Conservation (phyloP, 768 basidiomycete species). For the Naganishia onofrii region DNA sequence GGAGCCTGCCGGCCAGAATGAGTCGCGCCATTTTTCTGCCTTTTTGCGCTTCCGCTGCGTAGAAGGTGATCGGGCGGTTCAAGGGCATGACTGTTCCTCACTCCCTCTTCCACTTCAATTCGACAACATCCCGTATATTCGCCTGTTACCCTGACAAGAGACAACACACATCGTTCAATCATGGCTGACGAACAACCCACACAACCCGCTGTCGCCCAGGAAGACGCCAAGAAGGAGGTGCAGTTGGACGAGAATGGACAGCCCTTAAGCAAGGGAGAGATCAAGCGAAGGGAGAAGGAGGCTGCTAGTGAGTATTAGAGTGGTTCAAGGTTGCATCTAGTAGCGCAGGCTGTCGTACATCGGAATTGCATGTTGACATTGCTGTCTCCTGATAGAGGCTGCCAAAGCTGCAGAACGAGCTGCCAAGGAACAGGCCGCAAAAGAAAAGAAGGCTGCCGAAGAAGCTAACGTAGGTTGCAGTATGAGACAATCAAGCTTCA, state of each 20-base stretch:
- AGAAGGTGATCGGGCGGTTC: neutral
- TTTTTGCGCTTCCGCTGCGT: neutral
- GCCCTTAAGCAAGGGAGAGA: slow-evolving; percentile 65
- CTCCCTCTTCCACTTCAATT: neutral
- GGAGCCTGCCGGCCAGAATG: no score
- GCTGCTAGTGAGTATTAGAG: slow-evolving; percentile 60
- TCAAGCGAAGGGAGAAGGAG: slow-evolving; percentile 87
- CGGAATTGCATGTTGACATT: neutral
- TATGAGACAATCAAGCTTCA: neutral
- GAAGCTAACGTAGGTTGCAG: slow-evolving; percentile 60
- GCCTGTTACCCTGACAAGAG: no score
- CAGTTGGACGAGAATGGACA: slow-evolving; percentile 43
- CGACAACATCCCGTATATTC: neutral
- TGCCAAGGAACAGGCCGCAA: slow-evolving; percentile 72
- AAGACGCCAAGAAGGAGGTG: slow-evolving; percentile 12
- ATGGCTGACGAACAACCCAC: neutral
- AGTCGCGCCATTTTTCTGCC: neutral
- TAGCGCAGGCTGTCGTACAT: no score
- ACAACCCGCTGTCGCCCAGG: slow-evolving; percentile 18
- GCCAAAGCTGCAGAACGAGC: slow-evolving; percentile 82
- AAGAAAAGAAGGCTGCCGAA: slow-evolving; percentile 64
- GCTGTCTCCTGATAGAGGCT: slow-evolving; percentile 55
- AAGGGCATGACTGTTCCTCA: neutral
- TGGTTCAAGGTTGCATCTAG: no score
- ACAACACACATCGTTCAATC: neutral